Percentiles rank a stretch among this genome's conserved stretches.
Conservation (phyloP, 164 flowering plant species). For the Liriodendron chinense region DNA sequence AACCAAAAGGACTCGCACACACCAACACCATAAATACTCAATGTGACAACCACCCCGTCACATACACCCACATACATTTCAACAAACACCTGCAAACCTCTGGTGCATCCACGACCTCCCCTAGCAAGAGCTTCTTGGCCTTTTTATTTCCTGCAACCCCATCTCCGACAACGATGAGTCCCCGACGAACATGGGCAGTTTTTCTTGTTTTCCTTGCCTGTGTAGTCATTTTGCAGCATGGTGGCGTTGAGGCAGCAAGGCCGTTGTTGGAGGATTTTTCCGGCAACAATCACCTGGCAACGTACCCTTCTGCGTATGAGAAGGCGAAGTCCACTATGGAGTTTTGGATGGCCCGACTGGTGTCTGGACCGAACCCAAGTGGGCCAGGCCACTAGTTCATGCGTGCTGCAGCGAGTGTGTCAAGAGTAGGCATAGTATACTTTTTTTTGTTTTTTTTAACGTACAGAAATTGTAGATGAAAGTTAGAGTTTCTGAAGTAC, state of each 20-base stretch:
- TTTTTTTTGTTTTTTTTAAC: neutral
- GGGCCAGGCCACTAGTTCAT: conserved; percentile 11
- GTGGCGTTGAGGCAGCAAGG: conserved; percentile 8
- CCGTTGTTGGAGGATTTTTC: neutral
- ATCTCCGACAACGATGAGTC: neutral
- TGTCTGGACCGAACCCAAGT: conserved; percentile 8
- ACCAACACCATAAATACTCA: too few relatives aligned
- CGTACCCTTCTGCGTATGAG: conserved; percentile 8
- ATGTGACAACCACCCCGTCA: too few relatives aligned
- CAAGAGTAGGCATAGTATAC: too few relatives aligned
- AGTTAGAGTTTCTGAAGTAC: too few relatives aligned
- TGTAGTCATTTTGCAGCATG: neutral
- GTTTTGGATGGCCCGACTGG: conserved; percentile 4
- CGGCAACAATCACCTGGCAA: neutral
- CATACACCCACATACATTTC: too few relatives aligned
- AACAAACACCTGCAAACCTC: too few relatives aligned
- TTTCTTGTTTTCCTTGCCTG: neutral
- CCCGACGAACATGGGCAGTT: neutral
- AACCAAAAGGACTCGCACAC: too few relatives aligned
- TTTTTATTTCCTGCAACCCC: too few relatives aligned
- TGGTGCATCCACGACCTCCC: too few relatives aligned
- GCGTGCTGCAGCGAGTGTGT: neutral
- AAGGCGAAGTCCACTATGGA: neutral
- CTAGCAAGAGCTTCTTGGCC: too few relatives aligned
- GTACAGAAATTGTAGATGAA: too few relatives aligned